These are phyloP conservation scores for Calonectria hawksworthii DNA, from an alignment of 2,329 filamentous ascomycete genomes.

Conservation along the genomic window DNA sequence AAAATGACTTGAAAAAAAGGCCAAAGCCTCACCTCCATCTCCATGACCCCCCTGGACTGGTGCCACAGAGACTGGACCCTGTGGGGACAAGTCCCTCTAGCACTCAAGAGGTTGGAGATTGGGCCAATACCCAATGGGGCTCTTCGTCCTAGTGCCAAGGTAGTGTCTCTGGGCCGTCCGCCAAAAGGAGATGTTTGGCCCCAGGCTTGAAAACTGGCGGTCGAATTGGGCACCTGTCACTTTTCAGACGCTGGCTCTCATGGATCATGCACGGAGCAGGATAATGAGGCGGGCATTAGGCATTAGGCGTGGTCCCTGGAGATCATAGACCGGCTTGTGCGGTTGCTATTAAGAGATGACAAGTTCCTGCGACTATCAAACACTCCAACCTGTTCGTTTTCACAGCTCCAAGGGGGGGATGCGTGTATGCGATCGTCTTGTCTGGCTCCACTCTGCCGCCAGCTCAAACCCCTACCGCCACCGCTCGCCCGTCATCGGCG, in stretches of 20 bases:
- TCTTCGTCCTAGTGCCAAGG: slow-evolving; percentile 15
- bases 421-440: slow-evolving; percentile 22
- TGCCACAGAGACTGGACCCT: slow-evolving; percentile 14
- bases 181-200: slow-evolving; percentile 36
- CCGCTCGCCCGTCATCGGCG: slow-evolving; percentile 31
- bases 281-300: slow-evolving; percentile 13
- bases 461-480: slow-evolving; percentile 36
- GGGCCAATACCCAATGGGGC: slow-evolving; percentile 14
- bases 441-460: slow-evolving; percentile 36
- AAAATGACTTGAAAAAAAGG: slow-evolving; percentile 6
- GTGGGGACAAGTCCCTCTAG: slow-evolving; percentile 1
- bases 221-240: slow-evolving; percentile 35
- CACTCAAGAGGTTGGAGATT: slow-evolving; percentile 18
- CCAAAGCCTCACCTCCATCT: slow-evolving; percentile 12
- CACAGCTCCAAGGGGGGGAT: background rate
- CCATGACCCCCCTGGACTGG: background rate
- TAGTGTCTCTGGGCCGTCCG: slow-evolving; percentile 25
- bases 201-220: slow-evolving; percentile 38
- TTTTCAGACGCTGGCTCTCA: slow-evolving; percentile 32
- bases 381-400: slow-evolving; percentile 22
- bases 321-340: slow-evolving; percentile 11
- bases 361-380: slow-evolving; percentile 40
- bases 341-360: slow-evolving; percentile 13
- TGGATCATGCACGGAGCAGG: slow-evolving; percentile 17
- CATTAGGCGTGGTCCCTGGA: slow-evolving; percentile 15